Percentiles rank a stretch among this genome's conserved stretches.
Conservation (phyloP, 2,329 filamentous ascomycete species). For the Cryphonectria parasitica region DNA sequence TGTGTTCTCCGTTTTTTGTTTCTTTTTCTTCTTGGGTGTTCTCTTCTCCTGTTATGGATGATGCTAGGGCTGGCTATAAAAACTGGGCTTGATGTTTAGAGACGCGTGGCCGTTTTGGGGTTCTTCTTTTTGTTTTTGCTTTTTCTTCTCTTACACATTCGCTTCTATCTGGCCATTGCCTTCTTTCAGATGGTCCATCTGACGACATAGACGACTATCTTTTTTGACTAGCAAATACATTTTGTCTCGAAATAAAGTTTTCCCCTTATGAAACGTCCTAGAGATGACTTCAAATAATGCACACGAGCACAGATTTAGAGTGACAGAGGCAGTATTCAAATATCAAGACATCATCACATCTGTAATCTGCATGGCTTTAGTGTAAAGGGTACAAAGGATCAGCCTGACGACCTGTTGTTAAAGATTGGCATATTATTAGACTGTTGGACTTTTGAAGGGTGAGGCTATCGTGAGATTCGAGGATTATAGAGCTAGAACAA, state of each 20-base stretch:
- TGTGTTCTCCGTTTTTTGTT: neutral
- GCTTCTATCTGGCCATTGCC: neutral
- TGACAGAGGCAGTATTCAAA: no score
- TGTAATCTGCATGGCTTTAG: no score
- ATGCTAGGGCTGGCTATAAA: neutral
- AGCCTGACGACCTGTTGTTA: no score
- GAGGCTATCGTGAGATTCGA: neutral
- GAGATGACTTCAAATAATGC: neutral
- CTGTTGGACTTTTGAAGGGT: no score
- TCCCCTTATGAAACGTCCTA: neutral
- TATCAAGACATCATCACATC: no score
- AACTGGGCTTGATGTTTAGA: neutral
- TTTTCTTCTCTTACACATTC: neutral
- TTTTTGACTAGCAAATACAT: neutral
- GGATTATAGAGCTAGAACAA: conserved; percentile 37
- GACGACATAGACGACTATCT: neutral
- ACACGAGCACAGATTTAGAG: no score
- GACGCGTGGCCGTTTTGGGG: neutral
- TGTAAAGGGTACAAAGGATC: no score
- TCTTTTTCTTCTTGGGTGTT: neutral
- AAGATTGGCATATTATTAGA: no score
- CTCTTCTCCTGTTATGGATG: neutral
- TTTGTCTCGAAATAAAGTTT: neutral
- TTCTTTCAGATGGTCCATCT: neutral
- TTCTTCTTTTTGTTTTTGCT: neutral